Percentiles rank a stretch among this genome's conserved stretches.
Evolutionary conservation across 2,329 filamentous ascomycete species (phyloP).

Genomic region (Alternaria brassicae): DNA sequence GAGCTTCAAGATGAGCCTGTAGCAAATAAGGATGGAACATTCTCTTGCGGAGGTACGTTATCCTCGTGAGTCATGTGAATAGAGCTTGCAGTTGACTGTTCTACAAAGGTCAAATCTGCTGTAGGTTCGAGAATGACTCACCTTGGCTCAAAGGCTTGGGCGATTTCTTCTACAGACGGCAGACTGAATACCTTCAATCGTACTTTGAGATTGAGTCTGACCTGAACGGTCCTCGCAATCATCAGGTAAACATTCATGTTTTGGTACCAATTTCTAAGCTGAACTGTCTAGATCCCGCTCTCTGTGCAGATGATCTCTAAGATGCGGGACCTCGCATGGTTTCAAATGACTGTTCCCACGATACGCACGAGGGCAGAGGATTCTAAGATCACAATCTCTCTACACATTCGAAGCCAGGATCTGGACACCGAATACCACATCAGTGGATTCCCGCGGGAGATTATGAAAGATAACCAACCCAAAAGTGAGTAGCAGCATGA

Average conservation of each 20-base stretch:
- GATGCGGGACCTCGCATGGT: neutral
- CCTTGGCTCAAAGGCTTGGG: neutral
- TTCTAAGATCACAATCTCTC: neutral
- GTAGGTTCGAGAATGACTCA: constrained; percentile 15
- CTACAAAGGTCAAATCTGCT: constrained; percentile 17
- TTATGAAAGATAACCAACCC: neutral
- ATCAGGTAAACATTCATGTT: neutral
- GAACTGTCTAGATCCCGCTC: neutral
- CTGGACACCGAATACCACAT: neutral
- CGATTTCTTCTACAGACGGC: neutral
- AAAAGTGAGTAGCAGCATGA: neutral
- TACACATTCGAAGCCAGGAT: neutral
- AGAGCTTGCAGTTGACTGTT: neutral
- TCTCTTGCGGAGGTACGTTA: constrained; percentile 1
- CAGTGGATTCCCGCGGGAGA: constrained; percentile 6
- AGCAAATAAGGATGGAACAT: neutral
- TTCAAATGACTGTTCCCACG: neutral
- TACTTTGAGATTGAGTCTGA: neutral
- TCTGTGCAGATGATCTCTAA: neutral
- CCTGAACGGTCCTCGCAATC: neutral
- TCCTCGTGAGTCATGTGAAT: neutral
- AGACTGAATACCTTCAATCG: neutral
- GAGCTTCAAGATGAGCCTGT: constrained; percentile 1
- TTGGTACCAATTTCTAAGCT: neutral
- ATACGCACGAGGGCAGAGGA: neutral